A percentile compares a stretch with the other conserved stretches of the same genome.
phyloP scores from a whole-genome alignment of 169 alveolate species.

The Amoebophrya sp. region DNA sequence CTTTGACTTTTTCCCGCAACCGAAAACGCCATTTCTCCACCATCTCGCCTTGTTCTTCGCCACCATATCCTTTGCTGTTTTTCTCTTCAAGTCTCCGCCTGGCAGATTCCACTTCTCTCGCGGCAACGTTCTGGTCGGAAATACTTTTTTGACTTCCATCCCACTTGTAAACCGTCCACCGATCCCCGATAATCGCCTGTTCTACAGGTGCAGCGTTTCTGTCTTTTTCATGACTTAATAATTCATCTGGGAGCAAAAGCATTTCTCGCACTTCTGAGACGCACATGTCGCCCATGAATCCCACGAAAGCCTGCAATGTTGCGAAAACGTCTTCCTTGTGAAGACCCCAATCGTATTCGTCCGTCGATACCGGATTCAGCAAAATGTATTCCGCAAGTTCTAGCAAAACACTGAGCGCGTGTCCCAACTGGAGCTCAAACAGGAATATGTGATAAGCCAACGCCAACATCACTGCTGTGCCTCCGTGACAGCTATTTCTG shows the following conservation, averaged over 20 bases:
- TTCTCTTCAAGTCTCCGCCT: too few species aligned
- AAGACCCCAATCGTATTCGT: slow-evolving; percentile 3
- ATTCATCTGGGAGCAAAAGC: too few species aligned
- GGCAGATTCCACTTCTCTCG: too few species aligned
- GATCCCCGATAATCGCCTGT: too few species aligned
- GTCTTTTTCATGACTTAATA: too few species aligned
- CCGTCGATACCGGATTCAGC: background rate
- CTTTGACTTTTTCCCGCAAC: background rate
- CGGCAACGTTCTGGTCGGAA: too few species aligned
- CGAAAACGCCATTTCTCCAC: background rate
- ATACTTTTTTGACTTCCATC: too few species aligned
- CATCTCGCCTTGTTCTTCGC: background rate
- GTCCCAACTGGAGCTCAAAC: background rate
- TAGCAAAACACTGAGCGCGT: background rate
- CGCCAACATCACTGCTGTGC: slow-evolving; percentile 24
- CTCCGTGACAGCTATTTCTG: background rate
- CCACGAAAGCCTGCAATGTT: background rate
- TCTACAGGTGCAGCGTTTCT: too few species aligned
- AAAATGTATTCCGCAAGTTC: background rate
- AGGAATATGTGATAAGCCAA: background rate
- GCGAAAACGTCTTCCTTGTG: background rate
- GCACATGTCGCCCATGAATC: background rate
- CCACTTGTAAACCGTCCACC: too few species aligned
- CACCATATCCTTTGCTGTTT: too few species aligned
- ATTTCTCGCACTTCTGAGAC: background rate